These are phyloP conservation scores for Quercus alba DNA, from an alignment of 306 rosid genomes.

Conservation along the genomic window DNA sequence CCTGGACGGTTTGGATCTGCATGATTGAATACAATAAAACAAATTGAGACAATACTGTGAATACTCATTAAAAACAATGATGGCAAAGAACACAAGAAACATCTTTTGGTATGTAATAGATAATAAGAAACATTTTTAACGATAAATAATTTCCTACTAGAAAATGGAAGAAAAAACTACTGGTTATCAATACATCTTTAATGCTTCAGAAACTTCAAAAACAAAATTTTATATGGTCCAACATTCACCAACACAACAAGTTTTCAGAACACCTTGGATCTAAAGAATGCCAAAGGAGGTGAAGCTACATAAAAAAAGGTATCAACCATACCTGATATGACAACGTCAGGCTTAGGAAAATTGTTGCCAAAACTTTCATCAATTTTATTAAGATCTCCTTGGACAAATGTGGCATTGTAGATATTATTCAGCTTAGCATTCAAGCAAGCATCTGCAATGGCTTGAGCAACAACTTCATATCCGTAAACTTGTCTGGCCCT, in stretches of 20 bases:
- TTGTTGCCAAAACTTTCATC: constrained; percentile 77
- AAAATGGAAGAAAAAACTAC: too few relatives aligned
- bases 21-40: constrained; percentile 5
- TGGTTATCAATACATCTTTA: too few relatives aligned
- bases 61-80: constrained; percentile 12
- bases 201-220: too few relatives aligned
- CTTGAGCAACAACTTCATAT: constrained; percentile 90
- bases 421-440: constrained; percentile 75
- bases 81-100: too few relatives aligned
- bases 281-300: background rate
- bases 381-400: constrained; percentile 91
- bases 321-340: constrained; percentile 68
- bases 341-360: constrained; percentile 87
- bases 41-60: constrained; percentile 5
- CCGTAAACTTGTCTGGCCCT: constrained; percentile 90
- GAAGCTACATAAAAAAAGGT: background rate
- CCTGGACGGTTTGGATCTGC: constrained; percentile 99
- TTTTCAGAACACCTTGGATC: background rate
- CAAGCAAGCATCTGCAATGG: constrained; percentile 77
- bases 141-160: too few relatives aligned
- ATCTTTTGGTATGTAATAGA: too few relatives aligned
- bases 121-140: too few relatives aligned
- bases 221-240: too few relatives aligned
- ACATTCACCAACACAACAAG: background rate
- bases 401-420: constrained; percentile 80